Percentiles rank a stretch among this genome's conserved stretches.
phyloP scores from a whole-genome alignment of 2,329 filamentous ascomycete species.

The Neofusicoccum cordaticola region DNA sequence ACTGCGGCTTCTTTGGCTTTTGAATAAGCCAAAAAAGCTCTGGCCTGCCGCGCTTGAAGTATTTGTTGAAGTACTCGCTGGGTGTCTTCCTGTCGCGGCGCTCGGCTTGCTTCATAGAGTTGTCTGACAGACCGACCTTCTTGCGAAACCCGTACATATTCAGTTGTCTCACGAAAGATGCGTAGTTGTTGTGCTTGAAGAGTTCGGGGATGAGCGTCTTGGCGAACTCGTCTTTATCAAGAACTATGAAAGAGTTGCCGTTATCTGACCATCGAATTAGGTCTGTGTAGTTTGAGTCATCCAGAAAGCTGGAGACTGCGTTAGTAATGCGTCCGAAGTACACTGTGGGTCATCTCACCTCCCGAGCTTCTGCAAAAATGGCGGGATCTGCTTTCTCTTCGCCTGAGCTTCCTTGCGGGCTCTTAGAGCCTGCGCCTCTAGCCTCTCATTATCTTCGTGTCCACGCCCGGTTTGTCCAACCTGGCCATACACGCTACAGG shows the following conservation, averaged over 20 bases:
- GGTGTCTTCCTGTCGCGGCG: constrained; percentile 98
- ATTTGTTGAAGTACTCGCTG: constrained; percentile 96
- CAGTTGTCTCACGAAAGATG: constrained; percentile 71
- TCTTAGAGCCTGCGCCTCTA: constrained; percentile 75
- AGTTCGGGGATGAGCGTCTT: constrained; percentile 70
- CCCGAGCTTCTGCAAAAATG: constrained; percentile 96
- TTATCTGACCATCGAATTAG: constrained; percentile 96
- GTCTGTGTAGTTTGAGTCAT: constrained; percentile 88
- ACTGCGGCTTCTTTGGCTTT: constrained; percentile 75
- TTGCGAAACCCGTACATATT: constrained; percentile 58
- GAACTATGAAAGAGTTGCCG: constrained; percentile 91
- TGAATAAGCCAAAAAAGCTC: constrained; percentile 95
- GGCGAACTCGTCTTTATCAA: constrained; percentile 90
- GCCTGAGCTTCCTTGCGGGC: constrained; percentile 85
- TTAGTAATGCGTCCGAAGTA: constrained; percentile 13
- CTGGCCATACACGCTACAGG: constrained; percentile 15
- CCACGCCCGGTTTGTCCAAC: constrained; percentile 55
- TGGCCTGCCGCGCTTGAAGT: constrained; percentile 88
- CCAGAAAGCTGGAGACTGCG: constrained; percentile 69
- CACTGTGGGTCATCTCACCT: constrained; percentile 60
- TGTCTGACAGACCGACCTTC: constrained; percentile 75
- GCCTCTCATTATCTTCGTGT: constrained; percentile 70
- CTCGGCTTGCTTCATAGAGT: constrained; percentile 96
- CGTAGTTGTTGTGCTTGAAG: constrained; percentile 78
- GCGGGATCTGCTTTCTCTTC: constrained; percentile 93